Evolutionary conservation across 352 stramenopile genomes (phyloP), one percentile per base, ranked within the genome.

Genomic region (Phytopythium chamaehyphon): DNA sequence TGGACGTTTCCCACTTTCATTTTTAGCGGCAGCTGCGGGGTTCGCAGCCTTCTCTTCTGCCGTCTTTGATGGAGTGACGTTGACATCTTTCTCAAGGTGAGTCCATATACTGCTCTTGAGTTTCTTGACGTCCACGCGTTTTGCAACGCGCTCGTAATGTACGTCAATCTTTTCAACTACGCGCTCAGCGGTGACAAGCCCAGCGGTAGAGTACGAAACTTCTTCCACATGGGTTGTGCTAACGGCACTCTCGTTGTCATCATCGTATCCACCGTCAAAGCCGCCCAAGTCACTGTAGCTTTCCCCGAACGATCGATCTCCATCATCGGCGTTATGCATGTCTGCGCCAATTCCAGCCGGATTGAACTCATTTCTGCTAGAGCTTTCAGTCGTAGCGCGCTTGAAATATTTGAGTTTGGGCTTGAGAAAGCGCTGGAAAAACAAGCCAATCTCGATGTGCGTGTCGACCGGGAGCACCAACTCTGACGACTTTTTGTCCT

Each of bases 101-200:
- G 76, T 68, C 96, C 96, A 99, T 31, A 99, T 84, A 64, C 95
- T 96, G 5, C 81, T 76, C 73, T 99, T 99, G 12, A 99, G 73
- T 42, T 95, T 89, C 61, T 97, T 97, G 2, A 99, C 95, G 64
- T 99, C 96, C 15, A 99, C 96, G 51, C 95, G 95, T 62, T 99
- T 99, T 16, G 96, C 96, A 36, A 96, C 81, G 14, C 83, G 92
- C 23, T 96, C 95, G 61, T 98, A 98, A 47, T 90, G 71, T 9
- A 96, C 79, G 43, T 96, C 73, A 55, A 99, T 86, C 57, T 98
- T 98, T 51, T 98, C 85, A 4, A 99, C 90, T 12, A 97, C 86
- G 26, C 95, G 78, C 39, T 97, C 83, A 21, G 88, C 91, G 21
- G 93, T 71, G 10, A 98, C 63, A 15, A 96, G 66, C 22, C 60